Percentiles rank a stretch among this genome's conserved stretches.
Conservation (phyloP, 495 filamentous ascomycete species). For the Choiromyces venosus region DNA sequence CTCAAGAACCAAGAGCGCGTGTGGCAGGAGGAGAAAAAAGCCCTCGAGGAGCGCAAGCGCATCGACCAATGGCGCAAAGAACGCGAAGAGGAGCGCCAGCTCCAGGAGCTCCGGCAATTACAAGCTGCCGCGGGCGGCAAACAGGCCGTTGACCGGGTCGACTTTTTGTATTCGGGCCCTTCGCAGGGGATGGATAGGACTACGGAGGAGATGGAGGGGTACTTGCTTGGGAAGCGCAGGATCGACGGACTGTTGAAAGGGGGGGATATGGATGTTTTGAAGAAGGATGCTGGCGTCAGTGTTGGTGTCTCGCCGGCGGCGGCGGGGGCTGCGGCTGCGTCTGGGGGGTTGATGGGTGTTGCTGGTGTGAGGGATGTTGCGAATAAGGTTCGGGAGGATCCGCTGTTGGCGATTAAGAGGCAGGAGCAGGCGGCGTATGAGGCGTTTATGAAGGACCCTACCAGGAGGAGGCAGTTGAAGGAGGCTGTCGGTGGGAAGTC, state of each 20-base stretch:
- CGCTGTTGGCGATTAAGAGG: conserved; percentile 83
- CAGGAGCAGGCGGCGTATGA: conserved; percentile 89
- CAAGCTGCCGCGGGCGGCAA: conserved; percentile 83
- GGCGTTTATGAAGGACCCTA: conserved; percentile 76
- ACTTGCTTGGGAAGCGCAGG: conserved; percentile 82
- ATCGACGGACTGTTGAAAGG: conserved; percentile 87
- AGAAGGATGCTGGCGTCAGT: conserved; percentile 64
- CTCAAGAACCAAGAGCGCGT: conserved; percentile 77
- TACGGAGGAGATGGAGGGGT: conserved; percentile 89
- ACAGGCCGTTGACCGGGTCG: conserved; percentile 69
- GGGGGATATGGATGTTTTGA: conserved; percentile 69
- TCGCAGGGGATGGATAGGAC: conserved; percentile 71
- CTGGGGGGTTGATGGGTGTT: conserved; percentile 51
- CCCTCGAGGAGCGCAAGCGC: conserved; percentile 90
- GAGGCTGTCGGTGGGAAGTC: conserved; percentile 54
- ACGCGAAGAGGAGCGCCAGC: conserved; percentile 84
- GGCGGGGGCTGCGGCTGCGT: conserved; percentile 55
- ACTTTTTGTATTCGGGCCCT: conserved; percentile 96
- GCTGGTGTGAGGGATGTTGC: conserved; percentile 70
- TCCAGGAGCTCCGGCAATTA: conserved; percentile 83
- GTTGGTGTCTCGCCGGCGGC: conserved; percentile 59
- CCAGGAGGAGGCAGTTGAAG: conserved; percentile 63
- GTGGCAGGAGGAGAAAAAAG: conserved; percentile 81
- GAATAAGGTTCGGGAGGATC: conserved; percentile 80
- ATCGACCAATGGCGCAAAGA: conserved; percentile 84